Evolutionary conservation across 2,329 filamentous ascomycete genomes (phyloP).

Genomic region (Claviceps lovelessii): DNA sequence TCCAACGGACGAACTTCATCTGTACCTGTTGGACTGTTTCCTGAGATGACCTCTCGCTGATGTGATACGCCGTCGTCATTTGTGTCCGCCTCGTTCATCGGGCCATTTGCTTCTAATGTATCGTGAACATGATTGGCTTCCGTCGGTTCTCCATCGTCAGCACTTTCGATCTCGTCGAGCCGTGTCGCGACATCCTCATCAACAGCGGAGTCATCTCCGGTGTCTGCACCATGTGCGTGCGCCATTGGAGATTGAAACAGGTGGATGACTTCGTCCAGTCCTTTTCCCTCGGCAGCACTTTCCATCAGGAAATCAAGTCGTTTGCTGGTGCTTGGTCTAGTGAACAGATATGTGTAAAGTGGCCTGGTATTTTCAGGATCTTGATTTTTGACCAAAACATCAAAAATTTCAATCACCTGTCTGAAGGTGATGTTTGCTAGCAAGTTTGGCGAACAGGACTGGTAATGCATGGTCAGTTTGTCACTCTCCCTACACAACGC

Average conservation of each 20-base stretch:
- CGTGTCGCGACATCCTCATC: conserved; percentile 1
- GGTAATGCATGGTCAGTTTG: conserved; percentile 12
- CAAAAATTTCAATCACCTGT: conserved; percentile 28
- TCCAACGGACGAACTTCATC: not conserved
- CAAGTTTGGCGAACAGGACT: conserved; percentile 23
- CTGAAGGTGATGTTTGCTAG: conserved; percentile 24
- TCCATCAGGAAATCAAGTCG: conserved; percentile 27
- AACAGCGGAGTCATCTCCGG: not conserved
- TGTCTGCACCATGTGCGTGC: not conserved
- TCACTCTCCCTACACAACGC: not conserved
- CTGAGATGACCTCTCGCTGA: not conserved
- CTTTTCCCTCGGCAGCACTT: conserved; percentile 26
- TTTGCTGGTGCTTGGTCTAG: conserved; percentile 24
- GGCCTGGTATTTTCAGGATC: conserved; percentile 24
- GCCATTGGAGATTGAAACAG: conserved; percentile 19
- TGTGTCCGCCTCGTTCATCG: not conserved
- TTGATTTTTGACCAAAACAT: conserved; percentile 29
- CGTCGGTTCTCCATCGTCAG: conserved; percentile 4
- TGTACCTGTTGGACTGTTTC: not conserved
- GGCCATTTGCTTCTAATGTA: not conserved
- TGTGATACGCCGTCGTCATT: not conserved
- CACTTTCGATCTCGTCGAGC: conserved; percentile 13
- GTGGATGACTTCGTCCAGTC: conserved; percentile 27
- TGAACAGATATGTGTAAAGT: conserved; percentile 29
- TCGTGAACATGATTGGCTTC: conserved; percentile 12